A percentile compares a stretch with the other conserved stretches of the same genome.
Evolutionary conservation across 2,329 filamentous ascomycete genomes (phyloP).

Genomic region (Botrytis fragariae): DNA sequence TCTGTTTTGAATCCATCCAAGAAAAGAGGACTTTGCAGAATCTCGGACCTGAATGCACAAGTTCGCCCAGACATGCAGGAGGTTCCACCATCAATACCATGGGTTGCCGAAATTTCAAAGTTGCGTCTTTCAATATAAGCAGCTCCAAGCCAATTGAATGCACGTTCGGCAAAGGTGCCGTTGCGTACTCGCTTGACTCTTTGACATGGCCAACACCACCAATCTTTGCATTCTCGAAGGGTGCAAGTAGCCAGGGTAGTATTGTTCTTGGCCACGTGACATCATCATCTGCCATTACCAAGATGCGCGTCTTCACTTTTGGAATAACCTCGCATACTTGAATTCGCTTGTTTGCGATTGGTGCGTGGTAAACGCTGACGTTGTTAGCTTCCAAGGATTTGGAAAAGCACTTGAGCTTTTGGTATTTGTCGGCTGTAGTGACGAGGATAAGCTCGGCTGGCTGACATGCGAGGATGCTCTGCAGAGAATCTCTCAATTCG

Average conservation of each 20-base stretch:
- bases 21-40: conserved; percentile 82
- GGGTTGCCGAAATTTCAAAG: conserved; percentile 94
- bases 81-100: conserved; percentile 92
- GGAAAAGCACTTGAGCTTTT: conserved; percentile 65
- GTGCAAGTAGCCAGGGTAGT: conserved; percentile 87
- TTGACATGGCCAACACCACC: conserved; percentile 91
- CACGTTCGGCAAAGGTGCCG: conserved; percentile 56
- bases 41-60: conserved; percentile 85
- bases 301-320: conserved; percentile 77
- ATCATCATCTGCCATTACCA: conserved; percentile 92
- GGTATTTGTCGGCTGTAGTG: conserved; percentile 77
- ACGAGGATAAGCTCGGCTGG: conserved; percentile 78
- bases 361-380: conserved; percentile 71
- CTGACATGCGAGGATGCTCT: conserved; percentile 69
- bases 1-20: conserved; percentile 88
- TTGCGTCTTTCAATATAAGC: conserved; percentile 92
- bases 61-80: conserved; percentile 95
- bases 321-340: conserved; percentile 92
- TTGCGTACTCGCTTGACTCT: conserved; percentile 66
- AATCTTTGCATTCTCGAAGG: conserved; percentile 79
- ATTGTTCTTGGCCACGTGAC: conserved; percentile 87
- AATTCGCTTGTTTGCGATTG: conserved; percentile 90
- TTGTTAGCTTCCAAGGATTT: conserved; percentile 57
- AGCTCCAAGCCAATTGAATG: conserved; percentile 88
- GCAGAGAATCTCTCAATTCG: conserved; percentile 76